Evolutionary conservation across 176 grass and related monocot species (phyloP).

Genomic region (Poa pratensis): DNA sequence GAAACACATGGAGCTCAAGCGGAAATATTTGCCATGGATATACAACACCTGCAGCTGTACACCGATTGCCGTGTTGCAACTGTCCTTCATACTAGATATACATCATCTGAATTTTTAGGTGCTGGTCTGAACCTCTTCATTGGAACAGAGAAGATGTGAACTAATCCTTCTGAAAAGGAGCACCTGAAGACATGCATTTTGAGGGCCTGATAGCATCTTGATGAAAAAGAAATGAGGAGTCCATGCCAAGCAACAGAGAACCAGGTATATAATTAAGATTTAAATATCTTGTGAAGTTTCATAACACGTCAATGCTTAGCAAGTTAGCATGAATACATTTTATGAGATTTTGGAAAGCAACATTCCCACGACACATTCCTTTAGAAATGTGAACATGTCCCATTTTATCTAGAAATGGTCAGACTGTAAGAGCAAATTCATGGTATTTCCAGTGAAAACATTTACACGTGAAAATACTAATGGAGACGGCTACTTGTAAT

Average conservation of each 20-base stretch:
- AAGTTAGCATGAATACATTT: constrained; percentile 5
- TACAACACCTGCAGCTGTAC: no score
- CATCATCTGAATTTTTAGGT: constrained; percentile 80
- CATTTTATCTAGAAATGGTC: no score
- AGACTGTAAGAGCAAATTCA: no score
- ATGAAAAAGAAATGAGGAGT: constrained; percentile 66
- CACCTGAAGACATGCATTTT: constrained; percentile 72
- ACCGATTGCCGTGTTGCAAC: constrained; percentile 67
- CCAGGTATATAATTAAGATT: constrained; percentile 62
- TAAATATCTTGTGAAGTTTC: neutral
- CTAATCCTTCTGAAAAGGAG: constrained; percentile 59
- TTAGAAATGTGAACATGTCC: no score
- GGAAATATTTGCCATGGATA: no score
- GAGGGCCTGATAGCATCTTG: constrained; percentile 68
- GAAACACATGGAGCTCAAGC: no score
- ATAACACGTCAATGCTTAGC: constrained; percentile 4
- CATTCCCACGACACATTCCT: neutral
- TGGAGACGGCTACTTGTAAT: no score
- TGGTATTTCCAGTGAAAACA: no score
- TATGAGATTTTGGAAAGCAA: neutral
- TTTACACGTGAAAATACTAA: no score
- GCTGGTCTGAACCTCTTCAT: constrained; percentile 79
- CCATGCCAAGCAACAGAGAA: constrained; percentile 56
- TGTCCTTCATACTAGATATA: constrained; percentile 89
- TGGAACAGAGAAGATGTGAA: constrained; percentile 66